These are phyloP conservation scores for Saccharomyces hybrid DNA, from an alignment of 1,139 yeast genomes.

Conservation along the genomic window DNA sequence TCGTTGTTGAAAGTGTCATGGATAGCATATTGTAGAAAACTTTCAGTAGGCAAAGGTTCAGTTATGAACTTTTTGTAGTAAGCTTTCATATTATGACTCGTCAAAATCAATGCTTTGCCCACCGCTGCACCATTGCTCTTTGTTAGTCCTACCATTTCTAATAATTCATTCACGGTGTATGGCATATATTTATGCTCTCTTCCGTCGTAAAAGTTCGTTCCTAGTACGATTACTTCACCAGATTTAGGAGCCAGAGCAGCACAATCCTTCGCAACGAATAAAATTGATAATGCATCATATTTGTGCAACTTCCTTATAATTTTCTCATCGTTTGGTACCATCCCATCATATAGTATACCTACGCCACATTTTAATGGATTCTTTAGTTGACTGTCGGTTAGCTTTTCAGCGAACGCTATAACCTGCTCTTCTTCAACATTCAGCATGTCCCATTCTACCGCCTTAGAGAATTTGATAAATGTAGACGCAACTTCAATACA, in stretches of 20 bases:
- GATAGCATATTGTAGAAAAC: conserved; percentile 50
- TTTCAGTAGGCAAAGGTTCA: conserved; percentile 80
- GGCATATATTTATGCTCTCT: conserved; percentile 63
- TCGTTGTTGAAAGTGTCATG: conserved; percentile 69
- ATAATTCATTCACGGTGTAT: conserved; percentile 56
- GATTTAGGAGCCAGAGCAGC: conserved; percentile 47
- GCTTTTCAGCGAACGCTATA: conserved; percentile 37
- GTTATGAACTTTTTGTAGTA: conserved; percentile 66
- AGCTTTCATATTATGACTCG: conserved; percentile 47
- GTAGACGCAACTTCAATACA: conserved; percentile 47
- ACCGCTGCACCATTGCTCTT: conserved; percentile 33
- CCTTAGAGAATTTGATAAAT: conserved; percentile 35
- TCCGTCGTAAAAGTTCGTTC: conserved; percentile 70
- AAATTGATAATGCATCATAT: conserved; percentile 44
- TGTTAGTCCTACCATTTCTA: conserved; percentile 64
- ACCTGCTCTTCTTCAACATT: conserved; percentile 35
- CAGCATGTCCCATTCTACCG: conserved; percentile 34
- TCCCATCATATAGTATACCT: conserved; percentile 54
- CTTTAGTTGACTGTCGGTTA: conserved; percentile 43
- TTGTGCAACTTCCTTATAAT: conserved; percentile 49
- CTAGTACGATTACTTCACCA: conserved; percentile 51
- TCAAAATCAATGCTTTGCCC: conserved; percentile 47
- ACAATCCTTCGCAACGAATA: conserved; percentile 55
- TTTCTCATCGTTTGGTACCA: conserved; percentile 46
- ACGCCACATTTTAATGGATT: conserved; percentile 51